A percentile compares a stretch with the other conserved stretches of the same genome.
Evolutionary conservation across 768 basidiomycete genomes (phyloP).

Genomic region (Amanita subjunquillea): DNA sequence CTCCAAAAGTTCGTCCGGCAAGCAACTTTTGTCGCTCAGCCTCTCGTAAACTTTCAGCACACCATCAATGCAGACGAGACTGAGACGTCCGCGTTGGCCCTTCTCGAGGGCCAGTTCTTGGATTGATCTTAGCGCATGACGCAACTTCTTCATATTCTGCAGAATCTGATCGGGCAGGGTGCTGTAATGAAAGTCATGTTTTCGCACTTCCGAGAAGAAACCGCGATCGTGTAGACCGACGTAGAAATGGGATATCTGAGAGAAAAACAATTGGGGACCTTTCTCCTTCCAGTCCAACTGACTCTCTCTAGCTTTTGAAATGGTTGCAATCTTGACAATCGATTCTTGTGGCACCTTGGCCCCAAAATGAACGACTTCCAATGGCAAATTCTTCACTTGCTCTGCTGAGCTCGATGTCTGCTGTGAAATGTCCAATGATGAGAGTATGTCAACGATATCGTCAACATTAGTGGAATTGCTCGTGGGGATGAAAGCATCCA

Average conservation of each 20-base stretch:
- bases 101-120: neutral
- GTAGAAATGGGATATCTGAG: constrained; percentile 32
- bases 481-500: constrained; percentile 21
- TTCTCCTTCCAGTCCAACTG: constrained; percentile 29
- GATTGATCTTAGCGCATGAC: neutral
- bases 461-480: constrained; percentile 10
- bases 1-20: neutral
- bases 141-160: neutral
- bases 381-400: constrained; percentile 16
- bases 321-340: constrained; percentile 1
- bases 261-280: constrained; percentile 39
- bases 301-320: neutral
- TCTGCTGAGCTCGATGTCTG: constrained; percentile 8
- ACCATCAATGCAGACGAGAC: constrained; percentile 3
- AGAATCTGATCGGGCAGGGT: neutral
- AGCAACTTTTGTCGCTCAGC: neutral
- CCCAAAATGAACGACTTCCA: constrained; percentile 23
- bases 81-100: neutral
- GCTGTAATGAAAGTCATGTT: neutral
- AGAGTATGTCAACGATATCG: constrained; percentile 17
- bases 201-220: constrained; percentile 18
- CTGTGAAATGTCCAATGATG: neutral
- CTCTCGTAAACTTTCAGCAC: neutral
- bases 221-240: constrained; percentile 31
- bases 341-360: constrained; percentile 24